phyloP scores from a whole-genome alignment of 768 basidiomycete species.

The Termitomyces sp. region DNA sequence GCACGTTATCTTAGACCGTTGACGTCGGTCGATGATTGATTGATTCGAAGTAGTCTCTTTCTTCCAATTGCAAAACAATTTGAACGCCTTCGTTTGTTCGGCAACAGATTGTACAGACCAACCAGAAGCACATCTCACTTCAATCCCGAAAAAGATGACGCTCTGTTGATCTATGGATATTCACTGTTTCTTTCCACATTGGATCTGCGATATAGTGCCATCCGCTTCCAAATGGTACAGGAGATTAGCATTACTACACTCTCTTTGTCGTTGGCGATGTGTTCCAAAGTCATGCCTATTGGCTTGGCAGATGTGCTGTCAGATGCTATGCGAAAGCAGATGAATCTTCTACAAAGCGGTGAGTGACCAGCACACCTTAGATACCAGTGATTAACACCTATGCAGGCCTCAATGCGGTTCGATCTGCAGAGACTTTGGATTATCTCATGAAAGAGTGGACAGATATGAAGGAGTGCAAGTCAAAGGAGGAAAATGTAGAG shows the following conservation, averaged over 20 bases:
- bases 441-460: slow-evolving; percentile 3
- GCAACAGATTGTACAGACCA: slow-evolving; percentile 22
- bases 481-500: slow-evolving; percentile 1
- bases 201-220: slow-evolving; percentile 24
- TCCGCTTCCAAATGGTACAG: slow-evolving; percentile 24
- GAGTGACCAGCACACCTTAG: not conserved
- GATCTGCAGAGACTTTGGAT: slow-evolving; percentile 1
- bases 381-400: not conserved
- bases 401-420: slow-evolving; percentile 8
- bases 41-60: slow-evolving; percentile 5
- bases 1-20: slow-evolving; percentile 11
- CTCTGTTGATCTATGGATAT: slow-evolving; percentile 28
- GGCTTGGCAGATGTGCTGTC: slow-evolving; percentile 23
- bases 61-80: slow-evolving; percentile 10
- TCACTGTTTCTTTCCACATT: slow-evolving; percentile 28
- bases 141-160: slow-evolving; percentile 23
- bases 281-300: slow-evolving; percentile 22
- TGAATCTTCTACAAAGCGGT: slow-evolving; percentile 13
- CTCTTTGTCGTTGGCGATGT: slow-evolving; percentile 23
- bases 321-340: slow-evolving; percentile 11
- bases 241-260: slow-evolving; percentile 25
- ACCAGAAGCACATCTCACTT: slow-evolving; percentile 19
- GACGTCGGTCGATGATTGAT: not conserved
- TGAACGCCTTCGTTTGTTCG: slow-evolving; percentile 20
- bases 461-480: not conserved